These are phyloP conservation scores for Termitomyces sp. DNA, from an alignment of 768 basidiomycete species.

Conservation along the genomic window DNA sequence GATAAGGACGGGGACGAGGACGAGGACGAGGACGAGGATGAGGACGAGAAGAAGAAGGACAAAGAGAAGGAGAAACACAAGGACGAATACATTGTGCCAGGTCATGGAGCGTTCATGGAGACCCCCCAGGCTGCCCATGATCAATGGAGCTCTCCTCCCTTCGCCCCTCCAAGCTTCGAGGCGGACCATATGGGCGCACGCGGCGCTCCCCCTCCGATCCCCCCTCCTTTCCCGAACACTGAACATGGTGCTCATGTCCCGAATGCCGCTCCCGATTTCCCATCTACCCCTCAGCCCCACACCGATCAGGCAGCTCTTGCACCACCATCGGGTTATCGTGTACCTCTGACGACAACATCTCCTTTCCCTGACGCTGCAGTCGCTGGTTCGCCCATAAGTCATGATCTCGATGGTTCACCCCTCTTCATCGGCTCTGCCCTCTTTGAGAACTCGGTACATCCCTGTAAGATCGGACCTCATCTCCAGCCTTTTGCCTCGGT, in stretches of 20 bases:
- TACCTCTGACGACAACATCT: conserved; percentile 42
- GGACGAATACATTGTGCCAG: conserved; percentile 1
- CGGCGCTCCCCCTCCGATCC: conserved; percentile 3
- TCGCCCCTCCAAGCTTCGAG: conserved; percentile 15
- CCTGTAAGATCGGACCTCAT: conserved; percentile 72
- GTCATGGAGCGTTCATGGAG: conserved; percentile 1
- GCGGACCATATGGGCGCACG: conserved; percentile 11
- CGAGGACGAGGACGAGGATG: conserved; percentile 16
- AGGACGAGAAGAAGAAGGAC: conserved; percentile 20
- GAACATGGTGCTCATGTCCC: conserved; percentile 6
- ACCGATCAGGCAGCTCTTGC: conserved; percentile 16
- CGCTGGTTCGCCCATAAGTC: conserved; percentile 46
- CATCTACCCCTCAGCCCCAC: conserved; percentile 9
- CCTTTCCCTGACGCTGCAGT: conserved; percentile 40
- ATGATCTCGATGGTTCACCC: conserved; percentile 57
- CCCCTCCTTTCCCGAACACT: conserved; percentile 3
- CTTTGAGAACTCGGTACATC: conserved; percentile 64
- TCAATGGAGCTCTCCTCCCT: conserved; percentile 18
- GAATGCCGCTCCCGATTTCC: conserved; percentile 12
- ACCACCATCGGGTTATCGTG: conserved; percentile 64
- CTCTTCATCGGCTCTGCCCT: conserved; percentile 74
- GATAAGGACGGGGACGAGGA: conserved; percentile 15
- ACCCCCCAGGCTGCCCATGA: conserved; percentile 4
- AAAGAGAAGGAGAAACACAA: conserved; percentile 9
- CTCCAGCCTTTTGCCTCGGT: conserved; percentile 50